A percentile compares a stretch with the other conserved stretches of the same genome.
phyloP scores from a whole-genome alignment of 2,329 filamentous ascomycete genomes.

The Cadophora luteo-olivacea region DNA sequence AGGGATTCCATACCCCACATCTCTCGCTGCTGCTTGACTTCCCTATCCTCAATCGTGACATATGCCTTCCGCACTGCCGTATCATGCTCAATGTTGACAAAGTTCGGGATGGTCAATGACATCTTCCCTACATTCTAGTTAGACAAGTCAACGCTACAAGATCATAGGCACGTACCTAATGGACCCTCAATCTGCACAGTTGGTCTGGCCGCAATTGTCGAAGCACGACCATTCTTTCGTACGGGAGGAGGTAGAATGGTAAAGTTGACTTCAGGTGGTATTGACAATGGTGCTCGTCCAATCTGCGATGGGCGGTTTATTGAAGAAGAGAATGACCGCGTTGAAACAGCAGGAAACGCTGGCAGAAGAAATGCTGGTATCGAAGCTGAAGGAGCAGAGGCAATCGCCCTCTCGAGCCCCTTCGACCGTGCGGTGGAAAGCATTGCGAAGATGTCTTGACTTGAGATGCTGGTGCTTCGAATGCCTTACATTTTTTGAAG shows the following conservation, averaged over 20 bases:
- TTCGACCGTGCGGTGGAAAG: constrained; percentile 68
- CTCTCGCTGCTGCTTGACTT: constrained; percentile 77
- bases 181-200: constrained; percentile 82
- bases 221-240: constrained; percentile 29
- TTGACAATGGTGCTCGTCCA: constrained; percentile 78
- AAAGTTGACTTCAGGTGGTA: constrained; percentile 85
- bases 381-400: constrained; percentile 55
- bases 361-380: constrained; percentile 77
- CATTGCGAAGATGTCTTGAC: constrained; percentile 55
- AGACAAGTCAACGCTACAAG: neutral
- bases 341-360: constrained; percentile 62
- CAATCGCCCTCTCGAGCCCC: constrained; percentile 63
- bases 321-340: constrained; percentile 75
- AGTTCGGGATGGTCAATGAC: constrained; percentile 79
- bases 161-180: constrained; percentile 60
- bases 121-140: constrained; percentile 64
- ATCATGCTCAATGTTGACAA: constrained; percentile 75
- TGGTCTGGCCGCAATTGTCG: constrained; percentile 64
- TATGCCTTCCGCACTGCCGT: constrained; percentile 65
- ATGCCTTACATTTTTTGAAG: constrained; percentile 18
- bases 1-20: constrained; percentile 74
- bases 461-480: constrained; percentile 1
- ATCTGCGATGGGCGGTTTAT: constrained; percentile 77
- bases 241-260: constrained; percentile 65
- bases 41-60: constrained; percentile 72